phyloP scores from a whole-genome alignment of 2,329 filamentous ascomycete species.

The Exophiala sp. region DNA sequence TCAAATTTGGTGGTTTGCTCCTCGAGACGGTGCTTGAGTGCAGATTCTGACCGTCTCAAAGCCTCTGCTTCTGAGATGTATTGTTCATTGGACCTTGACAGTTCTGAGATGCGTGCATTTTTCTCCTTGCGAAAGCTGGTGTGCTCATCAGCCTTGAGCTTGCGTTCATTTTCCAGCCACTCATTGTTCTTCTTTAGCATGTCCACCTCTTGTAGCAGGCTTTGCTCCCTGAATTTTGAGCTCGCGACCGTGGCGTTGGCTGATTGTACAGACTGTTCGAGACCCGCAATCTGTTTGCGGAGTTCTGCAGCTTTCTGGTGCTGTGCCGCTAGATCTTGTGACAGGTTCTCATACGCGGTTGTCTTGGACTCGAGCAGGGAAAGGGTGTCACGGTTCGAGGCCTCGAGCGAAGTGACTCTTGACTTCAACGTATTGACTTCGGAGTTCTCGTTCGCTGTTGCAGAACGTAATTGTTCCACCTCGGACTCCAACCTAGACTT shows the following conservation, averaged over 20 bases:
- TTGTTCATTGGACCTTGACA: constrained; percentile 87
- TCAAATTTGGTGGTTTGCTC: constrained; percentile 84
- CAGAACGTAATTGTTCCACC: constrained; percentile 72
- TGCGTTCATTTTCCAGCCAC: constrained; percentile 87
- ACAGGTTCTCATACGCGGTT: constrained; percentile 76
- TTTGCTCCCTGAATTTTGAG: constrained; percentile 86
- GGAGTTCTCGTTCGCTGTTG: constrained; percentile 63
- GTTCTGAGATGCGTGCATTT: constrained; percentile 78
- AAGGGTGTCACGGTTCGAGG: constrained; percentile 86
- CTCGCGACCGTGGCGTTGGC: constrained; percentile 75
- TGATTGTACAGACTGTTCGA: constrained; percentile 80
- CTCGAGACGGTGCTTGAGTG: constrained; percentile 75
- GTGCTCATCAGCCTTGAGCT: constrained; percentile 82
- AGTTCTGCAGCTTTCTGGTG: constrained; percentile 85
- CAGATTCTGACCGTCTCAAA: constrained; percentile 73
- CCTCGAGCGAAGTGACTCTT: constrained; percentile 81
- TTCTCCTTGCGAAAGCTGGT: constrained; percentile 94
- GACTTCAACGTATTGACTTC: constrained; percentile 72
- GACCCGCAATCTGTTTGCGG: constrained; percentile 72
- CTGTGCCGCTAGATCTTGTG: constrained; percentile 80
- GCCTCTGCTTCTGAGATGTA: constrained; percentile 71
- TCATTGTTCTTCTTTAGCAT: constrained; percentile 85
- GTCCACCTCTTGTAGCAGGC: constrained; percentile 84
- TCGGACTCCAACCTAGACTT: constrained; percentile 76
- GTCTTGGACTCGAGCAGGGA: constrained; percentile 88